Percentiles rank a stretch among this genome's conserved stretches.
phyloP scores from a whole-genome alignment of 108 stramenopile species.

The Epithemia pelagica region DNA sequence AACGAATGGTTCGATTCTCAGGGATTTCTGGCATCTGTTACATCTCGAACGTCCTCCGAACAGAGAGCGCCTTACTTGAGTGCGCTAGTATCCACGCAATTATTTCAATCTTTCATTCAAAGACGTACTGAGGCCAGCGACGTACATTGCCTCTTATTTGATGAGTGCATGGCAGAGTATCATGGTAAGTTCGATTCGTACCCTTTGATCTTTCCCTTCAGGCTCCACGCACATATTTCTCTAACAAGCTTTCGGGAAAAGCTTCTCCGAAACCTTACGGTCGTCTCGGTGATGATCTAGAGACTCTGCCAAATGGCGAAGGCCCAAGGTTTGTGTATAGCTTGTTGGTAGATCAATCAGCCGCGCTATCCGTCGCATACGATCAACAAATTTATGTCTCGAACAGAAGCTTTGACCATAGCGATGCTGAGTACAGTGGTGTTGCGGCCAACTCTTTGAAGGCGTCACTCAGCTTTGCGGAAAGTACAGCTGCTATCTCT shows the following conservation, averaged over 20 bases:
- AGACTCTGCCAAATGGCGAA: constrained; percentile 22
- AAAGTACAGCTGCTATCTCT: not conserved
- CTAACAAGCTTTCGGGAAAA: too few relatives aligned
- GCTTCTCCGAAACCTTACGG: constrained; percentile 66
- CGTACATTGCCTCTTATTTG: constrained; percentile 77
- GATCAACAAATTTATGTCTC: constrained; percentile 15
- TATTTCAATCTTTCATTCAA: constrained; percentile 85
- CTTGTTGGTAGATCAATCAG: constrained; percentile 76
- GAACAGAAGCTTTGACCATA: constrained; percentile 43
- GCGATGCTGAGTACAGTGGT: constrained; percentile 24
- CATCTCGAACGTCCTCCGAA: too few relatives aligned
- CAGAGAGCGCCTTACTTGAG: constrained; percentile 50
- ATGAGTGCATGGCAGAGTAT: constrained; percentile 76
- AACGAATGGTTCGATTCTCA: constrained; percentile 86
- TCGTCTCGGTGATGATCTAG: constrained; percentile 56
- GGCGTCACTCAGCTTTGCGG: constrained; percentile 3
- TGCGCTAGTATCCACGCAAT: constrained; percentile 58
- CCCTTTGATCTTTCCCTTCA: too few relatives aligned
- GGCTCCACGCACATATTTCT: too few relatives aligned
- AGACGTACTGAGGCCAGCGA: constrained; percentile 82
- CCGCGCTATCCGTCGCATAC: constrained; percentile 25
- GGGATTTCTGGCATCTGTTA: constrained; percentile 57
- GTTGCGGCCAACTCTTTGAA: not conserved
- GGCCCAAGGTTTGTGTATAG: constrained; percentile 47
- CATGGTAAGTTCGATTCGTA: too few relatives aligned